Base-by-base conservation (phyloP, 148 eudicot genomes). In the Dysphania ambrosioides region DNA sequence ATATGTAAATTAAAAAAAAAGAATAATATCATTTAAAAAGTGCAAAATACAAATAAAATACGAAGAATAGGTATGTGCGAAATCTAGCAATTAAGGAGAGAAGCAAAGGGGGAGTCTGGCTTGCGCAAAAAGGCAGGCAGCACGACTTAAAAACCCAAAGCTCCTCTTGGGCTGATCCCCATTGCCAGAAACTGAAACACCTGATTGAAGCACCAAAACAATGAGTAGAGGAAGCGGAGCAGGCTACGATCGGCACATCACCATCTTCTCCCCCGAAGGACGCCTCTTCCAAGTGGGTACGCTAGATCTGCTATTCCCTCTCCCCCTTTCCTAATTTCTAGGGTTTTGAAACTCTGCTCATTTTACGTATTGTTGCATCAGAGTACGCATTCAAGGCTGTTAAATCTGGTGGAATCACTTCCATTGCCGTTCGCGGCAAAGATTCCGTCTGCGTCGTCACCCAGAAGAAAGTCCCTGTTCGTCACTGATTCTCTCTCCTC, bases 171-270 rank as follows among this genome's bases (percentile, higher is more conserved):
- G n/a, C 8, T 24, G 4, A 21, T 36, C 21, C 53, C 4, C 53
- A 47, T 47, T 47, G 5, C 53, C 10, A 12, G 0, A 0, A 1
- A 27, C 1, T 3, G 16, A 2, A 4, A 47, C 51, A 15, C 53
- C 16, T 47, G 16, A 47, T 47, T 47, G 53, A 5, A 38, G 49
- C 23, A 12, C 0, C 19, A 34, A 8, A 63, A 66, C 7, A 24
- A 89, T 91, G 96, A 94, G 98, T 69, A 84, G 98, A 63, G 98
- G 98, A 53, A 91, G 97, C 56, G 98, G 98, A 83, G 98, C 87
- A 73, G 98, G 98, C 27, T 94, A 94, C 86, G 98, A 94, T 90
- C 97, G 98, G 31, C 98, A 94, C 88, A 94, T 94, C 58, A 94
- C 98, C 68, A 94, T 94, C 83, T 94, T 94, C 89, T 94, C 98